Evolutionary conservation across 345 rosid genomes (phyloP), one percentile per base, ranked within the genome.

Genomic region (Rhizophora apiculata): DNA sequence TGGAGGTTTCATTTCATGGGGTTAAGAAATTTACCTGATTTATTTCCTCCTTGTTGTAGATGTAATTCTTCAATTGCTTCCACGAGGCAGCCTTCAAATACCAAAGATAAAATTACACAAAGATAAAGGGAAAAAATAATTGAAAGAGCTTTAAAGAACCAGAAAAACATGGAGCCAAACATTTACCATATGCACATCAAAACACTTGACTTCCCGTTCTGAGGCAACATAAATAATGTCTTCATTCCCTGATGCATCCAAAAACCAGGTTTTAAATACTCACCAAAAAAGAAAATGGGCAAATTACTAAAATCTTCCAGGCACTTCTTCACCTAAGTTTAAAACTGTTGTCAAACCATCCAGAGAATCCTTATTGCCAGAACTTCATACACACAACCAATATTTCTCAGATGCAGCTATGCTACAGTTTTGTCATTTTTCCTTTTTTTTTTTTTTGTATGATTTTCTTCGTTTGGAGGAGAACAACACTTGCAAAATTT

Each of bases 31-130:
- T 49, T 69, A 91, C 98, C 94, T 93, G 97, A 74, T 91, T 89
- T 27, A 93, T 83, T 83, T 93, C 98, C 67, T 89, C 98, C 87
- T 86, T 93, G 68, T 91, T 93, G 78, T 86, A 85, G 67, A 18
- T 81, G 79, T 79, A 89, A 64, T 81, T 75, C 81, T 86, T 90
- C 80, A 89, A 81, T 19, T 87, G 80, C 79, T 76, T 85, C 86
- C 84, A 83, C 2, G 88, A 79, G 67, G 70, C 62, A 57, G 77
- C 79, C 82, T 83, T 79, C 59, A 75, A 74, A 77, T 77, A 65
- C 34, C 18, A 31, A n/a, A 68, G 0, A 31, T 52, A 61, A 15
- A 24, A 24, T 24, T 56, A 24, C 31, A 63, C 31, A 63, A 59
- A 16, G 67, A 53, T 2, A 29, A 24, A 46, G 27, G 57, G 8